Evolutionary conservation across 768 basidiomycete species (phyloP).

Genomic region (Suillus discolor): DNA sequence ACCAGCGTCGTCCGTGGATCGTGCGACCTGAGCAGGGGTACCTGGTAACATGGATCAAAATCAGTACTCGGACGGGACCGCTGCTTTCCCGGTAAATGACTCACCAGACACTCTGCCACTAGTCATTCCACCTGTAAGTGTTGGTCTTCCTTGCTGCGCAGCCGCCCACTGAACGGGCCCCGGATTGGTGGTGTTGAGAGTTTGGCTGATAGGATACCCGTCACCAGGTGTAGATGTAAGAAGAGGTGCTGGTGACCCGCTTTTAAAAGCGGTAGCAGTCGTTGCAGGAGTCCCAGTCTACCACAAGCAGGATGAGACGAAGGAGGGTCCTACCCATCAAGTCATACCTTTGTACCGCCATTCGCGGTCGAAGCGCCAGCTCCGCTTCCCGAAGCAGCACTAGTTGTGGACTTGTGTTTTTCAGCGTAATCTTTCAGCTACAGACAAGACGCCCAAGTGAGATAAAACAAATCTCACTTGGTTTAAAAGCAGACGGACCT

Average conservation of each 20-base stretch:
- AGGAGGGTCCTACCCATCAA: background rate
- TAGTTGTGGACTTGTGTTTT: conserved; percentile 47
- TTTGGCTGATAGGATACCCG: conserved; percentile 68
- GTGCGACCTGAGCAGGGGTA: conserved; percentile 74
- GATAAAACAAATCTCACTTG: conserved; percentile 9
- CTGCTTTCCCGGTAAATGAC: conserved; percentile 18
- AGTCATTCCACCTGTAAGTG: conserved; percentile 72
- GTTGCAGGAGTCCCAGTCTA: conserved; percentile 15
- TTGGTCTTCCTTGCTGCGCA: conserved; percentile 60
- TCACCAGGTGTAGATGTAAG: conserved; percentile 38
- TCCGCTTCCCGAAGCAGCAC: conserved; percentile 16
- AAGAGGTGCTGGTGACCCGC: conserved; percentile 37
- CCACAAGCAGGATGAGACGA: conserved; percentile 1
- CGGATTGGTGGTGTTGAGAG: conserved; percentile 60
- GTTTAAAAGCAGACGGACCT: conserved; percentile 45
- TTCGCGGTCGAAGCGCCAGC: conserved; percentile 7
- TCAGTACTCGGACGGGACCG: conserved; percentile 2
- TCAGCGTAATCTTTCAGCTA: conserved; percentile 6
- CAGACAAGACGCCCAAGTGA: background rate
- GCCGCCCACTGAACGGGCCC: conserved; percentile 68
- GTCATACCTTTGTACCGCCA: conserved; percentile 4
- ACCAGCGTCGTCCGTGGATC: conserved; percentile 60
- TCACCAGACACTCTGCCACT: conserved; percentile 68
- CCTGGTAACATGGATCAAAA: conserved; percentile 36
- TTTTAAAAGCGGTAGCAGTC: conserved; percentile 29